These are phyloP conservation scores for Zarea fungicola DNA, from an alignment of 2,329 filamentous ascomycete genomes.

Conservation along the genomic window DNA sequence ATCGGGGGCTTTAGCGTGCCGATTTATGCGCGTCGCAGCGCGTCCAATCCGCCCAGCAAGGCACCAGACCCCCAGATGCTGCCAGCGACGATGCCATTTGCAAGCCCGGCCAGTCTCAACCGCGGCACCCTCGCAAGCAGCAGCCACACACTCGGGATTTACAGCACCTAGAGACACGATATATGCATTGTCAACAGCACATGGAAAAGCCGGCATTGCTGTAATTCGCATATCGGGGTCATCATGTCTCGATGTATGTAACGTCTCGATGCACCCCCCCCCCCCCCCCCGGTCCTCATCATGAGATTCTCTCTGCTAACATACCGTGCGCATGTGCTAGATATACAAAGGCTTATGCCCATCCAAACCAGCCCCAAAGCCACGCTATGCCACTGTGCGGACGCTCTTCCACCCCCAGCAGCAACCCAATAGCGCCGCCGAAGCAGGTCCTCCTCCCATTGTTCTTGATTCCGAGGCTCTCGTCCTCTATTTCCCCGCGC, in stretches of 20 bases:
- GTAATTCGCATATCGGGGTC: slow-evolving; percentile 83
- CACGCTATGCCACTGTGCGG: slow-evolving; percentile 64
- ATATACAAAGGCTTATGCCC: slow-evolving; percentile 50
- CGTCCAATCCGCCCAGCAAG: not conserved
- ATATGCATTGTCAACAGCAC: slow-evolving; percentile 84
- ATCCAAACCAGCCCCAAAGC: slow-evolving; percentile 35
- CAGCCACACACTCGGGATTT: slow-evolving; percentile 11
- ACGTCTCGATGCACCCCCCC: too few relatives aligned
- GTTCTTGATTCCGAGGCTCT: slow-evolving; percentile 75
- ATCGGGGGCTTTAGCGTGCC: not conserved
- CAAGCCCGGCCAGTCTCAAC: not conserved
- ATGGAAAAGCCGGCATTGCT: slow-evolving; percentile 83
- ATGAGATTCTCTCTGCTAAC: not conserved
- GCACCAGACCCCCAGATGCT: not conserved
- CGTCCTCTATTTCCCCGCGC: slow-evolving; percentile 75
- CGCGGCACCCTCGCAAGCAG: not conserved
- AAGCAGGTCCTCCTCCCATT: too few relatives aligned
- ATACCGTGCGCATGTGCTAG: slow-evolving; percentile 25
- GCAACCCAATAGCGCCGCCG: too few relatives aligned
- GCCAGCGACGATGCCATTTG: not conserved
- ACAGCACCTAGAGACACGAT: slow-evolving; percentile 57
- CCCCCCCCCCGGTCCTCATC: slow-evolving; percentile 20
- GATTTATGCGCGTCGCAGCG: not conserved
- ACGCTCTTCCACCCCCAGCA: slow-evolving; percentile 57
- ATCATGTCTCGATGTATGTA: slow-evolving; percentile 65